Conservation (phyloP, 2,329 filamentous ascomycete genomes). For the Phaeosphaeria sp. region DNA sequence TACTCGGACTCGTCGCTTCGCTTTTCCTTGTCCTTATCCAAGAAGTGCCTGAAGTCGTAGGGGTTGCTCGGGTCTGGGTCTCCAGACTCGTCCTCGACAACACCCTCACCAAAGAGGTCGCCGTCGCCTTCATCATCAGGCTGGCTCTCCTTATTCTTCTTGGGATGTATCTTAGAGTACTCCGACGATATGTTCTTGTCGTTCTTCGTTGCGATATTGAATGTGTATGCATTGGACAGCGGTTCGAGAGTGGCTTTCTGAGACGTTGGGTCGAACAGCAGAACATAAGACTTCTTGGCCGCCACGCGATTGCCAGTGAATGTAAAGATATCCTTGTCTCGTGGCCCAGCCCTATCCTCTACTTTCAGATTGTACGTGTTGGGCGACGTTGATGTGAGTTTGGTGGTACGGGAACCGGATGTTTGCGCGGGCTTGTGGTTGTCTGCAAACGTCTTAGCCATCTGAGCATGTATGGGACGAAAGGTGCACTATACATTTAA, state of each 20-base stretch:
- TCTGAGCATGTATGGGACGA: slow-evolving; percentile 7
- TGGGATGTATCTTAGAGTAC: slow-evolving; percentile 68
- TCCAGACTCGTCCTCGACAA: slow-evolving; percentile 40
- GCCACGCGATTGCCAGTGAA: slow-evolving; percentile 49
- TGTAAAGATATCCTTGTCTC: slow-evolving; percentile 43
- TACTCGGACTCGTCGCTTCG: slow-evolving; percentile 42
- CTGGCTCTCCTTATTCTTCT: slow-evolving; percentile 32
- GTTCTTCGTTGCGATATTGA: slow-evolving; percentile 80
- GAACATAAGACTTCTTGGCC: slow-evolving; percentile 51
- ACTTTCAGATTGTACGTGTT: slow-evolving; percentile 39
- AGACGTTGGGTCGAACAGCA: slow-evolving; percentile 77
- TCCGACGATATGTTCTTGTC: slow-evolving; percentile 68
- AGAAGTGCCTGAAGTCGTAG: slow-evolving; percentile 58
- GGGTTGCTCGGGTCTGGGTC: slow-evolving; percentile 55
- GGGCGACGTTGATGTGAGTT: slow-evolving; percentile 30
- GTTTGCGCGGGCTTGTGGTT: slow-evolving; percentile 55
- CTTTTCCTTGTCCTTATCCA: slow-evolving; percentile 42
- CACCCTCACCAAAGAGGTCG: slow-evolving; percentile 37
- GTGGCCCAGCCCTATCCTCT: slow-evolving; percentile 32
- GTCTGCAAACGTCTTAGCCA: slow-evolving; percentile 36
- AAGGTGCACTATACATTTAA: slow-evolving; percentile 39
- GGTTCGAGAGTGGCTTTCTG: slow-evolving; percentile 84
- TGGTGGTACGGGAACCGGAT: slow-evolving; percentile 35
- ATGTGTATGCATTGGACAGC: slow-evolving; percentile 81
- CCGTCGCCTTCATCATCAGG: slow-evolving; percentile 37